Evolutionary conservation across 129 eudicot species (phyloP), one percentile per base, ranked within the genome.

Genomic region (Mikania micrantha): DNA sequence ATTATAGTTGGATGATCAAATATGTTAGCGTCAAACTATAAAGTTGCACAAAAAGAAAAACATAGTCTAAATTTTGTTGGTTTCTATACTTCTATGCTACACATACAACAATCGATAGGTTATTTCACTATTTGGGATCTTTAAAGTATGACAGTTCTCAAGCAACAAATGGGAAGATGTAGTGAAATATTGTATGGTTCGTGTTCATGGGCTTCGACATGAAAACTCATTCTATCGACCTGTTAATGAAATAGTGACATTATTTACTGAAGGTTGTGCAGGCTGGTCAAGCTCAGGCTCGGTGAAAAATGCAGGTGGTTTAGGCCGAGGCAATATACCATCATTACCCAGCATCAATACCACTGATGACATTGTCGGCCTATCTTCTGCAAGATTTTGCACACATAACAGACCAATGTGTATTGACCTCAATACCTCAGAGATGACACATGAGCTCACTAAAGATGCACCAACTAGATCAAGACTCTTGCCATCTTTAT

Each of bases 351-450:
- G 52, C 75, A 68, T 67, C 66, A 60, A 53, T 13, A 73, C 67
- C 15, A 78, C 75, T 22, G 74, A 35, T 9, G 83, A 49, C 79
- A 78, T 73, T 11, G 24, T 73, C 22, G 79, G 83, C 16, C 83
- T 73, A 27, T 78, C 83, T 66, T 66, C 62, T 39, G 83, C 70
- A 49, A 47, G 28, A 59, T 73, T 64, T 52, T 78, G 82, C 41
- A 78, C 78, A 59, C 82, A 78, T 21, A 72, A 28, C 19, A 78
- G 56, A 27, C 79, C 71, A 0, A 78, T 40, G 25, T 78, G 78
- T 38, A 72, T 57, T 15, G 74, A 42, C 10, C 69, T 73, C 4
- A 78, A 13, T 21, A 72, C 78, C 60, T 78, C 65, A 9, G 31
- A 41, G 0, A 8, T 19, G 5, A 54, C 24, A 60, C 78, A 49